Percentiles rank a stretch among this genome's conserved stretches.
Conservation (phyloP, 2,329 filamentous ascomycete species). For the Xylaria sp. region DNA sequence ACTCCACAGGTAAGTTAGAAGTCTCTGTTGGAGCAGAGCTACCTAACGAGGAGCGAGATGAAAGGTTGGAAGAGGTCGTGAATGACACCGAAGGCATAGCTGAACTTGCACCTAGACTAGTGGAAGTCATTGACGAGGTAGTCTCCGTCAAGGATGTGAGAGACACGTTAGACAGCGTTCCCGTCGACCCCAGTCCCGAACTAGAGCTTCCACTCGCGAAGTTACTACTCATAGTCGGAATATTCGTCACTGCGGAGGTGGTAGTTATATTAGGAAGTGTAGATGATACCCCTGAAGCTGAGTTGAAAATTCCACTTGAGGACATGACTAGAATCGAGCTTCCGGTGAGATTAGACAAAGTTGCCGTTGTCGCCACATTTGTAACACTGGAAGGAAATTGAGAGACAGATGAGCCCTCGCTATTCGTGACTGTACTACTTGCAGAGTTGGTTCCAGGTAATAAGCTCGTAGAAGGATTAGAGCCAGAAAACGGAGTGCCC, state of each 20-base stretch:
- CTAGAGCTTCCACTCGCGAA: not conserved
- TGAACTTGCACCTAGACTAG: not conserved
- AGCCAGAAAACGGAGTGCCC: not conserved
- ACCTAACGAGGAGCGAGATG: not conserved
- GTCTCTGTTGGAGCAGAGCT: not conserved
- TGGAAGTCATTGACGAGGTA: not conserved
- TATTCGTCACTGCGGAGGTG: not conserved
- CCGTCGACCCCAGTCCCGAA: constrained; percentile 1
- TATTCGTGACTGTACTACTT: constrained; percentile 9
- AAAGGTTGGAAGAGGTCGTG: not conserved
- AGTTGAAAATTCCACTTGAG: not conserved
- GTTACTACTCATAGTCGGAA: not conserved
- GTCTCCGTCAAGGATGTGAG: not conserved
- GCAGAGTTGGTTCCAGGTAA: not conserved
- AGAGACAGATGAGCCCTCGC: constrained; percentile 2
- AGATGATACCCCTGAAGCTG: not conserved
- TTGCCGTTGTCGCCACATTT: constrained; percentile 1
- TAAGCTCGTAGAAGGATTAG: constrained; percentile 25
- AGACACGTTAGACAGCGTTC: constrained; percentile 9
- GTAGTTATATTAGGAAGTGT: constrained; percentile 3
- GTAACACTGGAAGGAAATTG: constrained; percentile 11
- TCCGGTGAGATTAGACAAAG: not conserved
- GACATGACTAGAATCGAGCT: constrained; percentile 8
- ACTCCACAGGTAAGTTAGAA: not conserved
- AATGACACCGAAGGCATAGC: not conserved